phyloP scores from a whole-genome alignment of 2,329 filamentous ascomycete species.

The Venturia nashicola region DNA sequence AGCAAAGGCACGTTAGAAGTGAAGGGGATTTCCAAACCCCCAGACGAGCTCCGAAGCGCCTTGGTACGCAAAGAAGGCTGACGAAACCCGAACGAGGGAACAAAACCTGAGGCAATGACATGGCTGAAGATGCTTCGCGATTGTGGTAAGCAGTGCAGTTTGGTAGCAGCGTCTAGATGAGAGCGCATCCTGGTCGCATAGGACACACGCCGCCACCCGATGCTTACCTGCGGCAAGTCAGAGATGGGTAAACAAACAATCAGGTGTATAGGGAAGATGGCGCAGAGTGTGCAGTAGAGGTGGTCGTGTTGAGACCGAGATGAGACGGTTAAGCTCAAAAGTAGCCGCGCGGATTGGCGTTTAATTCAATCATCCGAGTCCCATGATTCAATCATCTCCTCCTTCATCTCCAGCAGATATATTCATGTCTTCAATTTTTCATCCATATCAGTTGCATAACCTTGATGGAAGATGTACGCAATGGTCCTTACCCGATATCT shows the following conservation, averaged over 20 bases:
- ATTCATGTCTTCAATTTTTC: neutral
- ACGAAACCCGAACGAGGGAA: neutral
- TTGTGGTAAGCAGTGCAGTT: neutral
- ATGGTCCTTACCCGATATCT: neutral
- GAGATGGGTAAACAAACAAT: neutral
- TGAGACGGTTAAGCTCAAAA: neutral
- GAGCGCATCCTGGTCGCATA: neutral
- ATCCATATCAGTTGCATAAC: neutral
- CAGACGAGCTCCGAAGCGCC: neutral
- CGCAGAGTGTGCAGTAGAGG: neutral
- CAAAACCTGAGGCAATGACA: neutral
- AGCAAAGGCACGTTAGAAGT: neutral
- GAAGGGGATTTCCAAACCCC: neutral
- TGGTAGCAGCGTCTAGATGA: neutral
- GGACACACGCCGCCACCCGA: neutral
- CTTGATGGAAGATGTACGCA: too few species aligned
- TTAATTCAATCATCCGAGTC: neutral
- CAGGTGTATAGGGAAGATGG: neutral
- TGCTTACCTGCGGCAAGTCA: neutral
- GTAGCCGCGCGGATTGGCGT: neutral
- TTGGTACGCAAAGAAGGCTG: neutral
- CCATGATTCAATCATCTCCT: neutral
- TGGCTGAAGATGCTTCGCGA: neutral
- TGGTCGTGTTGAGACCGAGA: neutral
- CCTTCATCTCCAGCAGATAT: too few species aligned